phyloP scores from a whole-genome alignment of 768 basidiomycete genomes.

The Amanita molliuscula region DNA sequence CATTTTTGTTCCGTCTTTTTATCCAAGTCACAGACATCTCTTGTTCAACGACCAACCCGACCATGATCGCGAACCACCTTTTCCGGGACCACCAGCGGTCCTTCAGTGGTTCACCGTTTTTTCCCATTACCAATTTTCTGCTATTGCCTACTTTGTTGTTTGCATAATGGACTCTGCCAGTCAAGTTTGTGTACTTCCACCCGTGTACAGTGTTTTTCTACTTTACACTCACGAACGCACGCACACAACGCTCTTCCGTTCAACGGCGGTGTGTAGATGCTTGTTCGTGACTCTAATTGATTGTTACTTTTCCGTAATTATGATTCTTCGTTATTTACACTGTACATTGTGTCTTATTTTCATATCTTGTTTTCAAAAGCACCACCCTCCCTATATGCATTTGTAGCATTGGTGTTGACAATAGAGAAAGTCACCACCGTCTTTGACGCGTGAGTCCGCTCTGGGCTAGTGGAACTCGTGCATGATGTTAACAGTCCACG shows the following conservation, averaged over 20 bases:
- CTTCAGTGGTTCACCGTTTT: background rate
- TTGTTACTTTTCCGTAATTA: background rate
- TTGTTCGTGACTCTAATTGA: background rate
- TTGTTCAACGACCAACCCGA: background rate
- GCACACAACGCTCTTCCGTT: background rate
- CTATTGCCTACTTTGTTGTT: background rate
- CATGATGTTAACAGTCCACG: too few species aligned
- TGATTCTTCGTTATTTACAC: background rate
- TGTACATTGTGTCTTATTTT: background rate
- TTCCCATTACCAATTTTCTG: background rate
- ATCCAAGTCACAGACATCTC: background rate
- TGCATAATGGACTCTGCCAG: slow-evolving; percentile 1
- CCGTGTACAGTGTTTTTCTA: background rate
- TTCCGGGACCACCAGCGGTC: background rate
- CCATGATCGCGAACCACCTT: background rate
- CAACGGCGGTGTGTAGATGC: background rate
- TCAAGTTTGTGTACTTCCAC: background rate
- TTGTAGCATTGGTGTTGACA: too few species aligned
- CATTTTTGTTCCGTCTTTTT: background rate
- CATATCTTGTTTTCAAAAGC: background rate
- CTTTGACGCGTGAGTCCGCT: too few species aligned
- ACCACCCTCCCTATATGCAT: background rate
- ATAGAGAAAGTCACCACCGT: too few species aligned
- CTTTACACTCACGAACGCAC: background rate
- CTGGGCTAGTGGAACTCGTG: too few species aligned